A percentile compares a stretch with the other conserved stretches of the same genome.
phyloP scores from a whole-genome alignment of 2,329 filamentous ascomycete genomes.

The Ophiostoma australiae region DNA sequence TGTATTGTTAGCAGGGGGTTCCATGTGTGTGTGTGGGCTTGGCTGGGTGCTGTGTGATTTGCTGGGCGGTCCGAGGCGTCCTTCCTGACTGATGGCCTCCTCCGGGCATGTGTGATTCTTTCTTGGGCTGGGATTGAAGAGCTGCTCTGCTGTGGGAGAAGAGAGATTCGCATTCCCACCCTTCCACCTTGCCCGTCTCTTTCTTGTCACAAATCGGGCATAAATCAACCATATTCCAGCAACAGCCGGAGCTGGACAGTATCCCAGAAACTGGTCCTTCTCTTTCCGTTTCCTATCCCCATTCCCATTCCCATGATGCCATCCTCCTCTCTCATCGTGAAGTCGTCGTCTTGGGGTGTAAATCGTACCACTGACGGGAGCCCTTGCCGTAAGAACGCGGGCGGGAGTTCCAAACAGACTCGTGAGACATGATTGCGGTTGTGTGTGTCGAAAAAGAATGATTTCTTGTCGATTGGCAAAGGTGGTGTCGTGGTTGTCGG shows the following conservation, averaged over 20 bases:
- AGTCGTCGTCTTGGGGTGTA: constrained; percentile 1
- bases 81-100: not conserved
- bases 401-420: constrained; percentile 98
- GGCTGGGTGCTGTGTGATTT: not conserved
- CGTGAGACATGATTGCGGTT: constrained; percentile 58
- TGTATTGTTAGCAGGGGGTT: constrained; percentile 32
- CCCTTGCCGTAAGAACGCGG: constrained; percentile 97
- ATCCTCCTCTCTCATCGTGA: constrained; percentile 5
- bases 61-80: not conserved
- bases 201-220: not conserved
- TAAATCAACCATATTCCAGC: not conserved
- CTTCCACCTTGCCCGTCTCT: not conserved
- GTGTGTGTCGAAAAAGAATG: constrained; percentile 17
- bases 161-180: not conserved
- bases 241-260: not conserved
- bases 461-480: constrained; percentile 12
- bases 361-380: constrained; percentile 75
- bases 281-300: not conserved
- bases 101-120: not conserved
- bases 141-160: not conserved
- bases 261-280: not conserved
- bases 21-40: not conserved
- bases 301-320: not conserved
- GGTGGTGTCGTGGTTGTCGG: constrained; percentile 17
- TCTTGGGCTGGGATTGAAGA: too few species aligned